These are phyloP conservation scores for Camelina hispida DNA, from an alignment of 345 rosid genomes.

Conservation along the genomic window DNA sequence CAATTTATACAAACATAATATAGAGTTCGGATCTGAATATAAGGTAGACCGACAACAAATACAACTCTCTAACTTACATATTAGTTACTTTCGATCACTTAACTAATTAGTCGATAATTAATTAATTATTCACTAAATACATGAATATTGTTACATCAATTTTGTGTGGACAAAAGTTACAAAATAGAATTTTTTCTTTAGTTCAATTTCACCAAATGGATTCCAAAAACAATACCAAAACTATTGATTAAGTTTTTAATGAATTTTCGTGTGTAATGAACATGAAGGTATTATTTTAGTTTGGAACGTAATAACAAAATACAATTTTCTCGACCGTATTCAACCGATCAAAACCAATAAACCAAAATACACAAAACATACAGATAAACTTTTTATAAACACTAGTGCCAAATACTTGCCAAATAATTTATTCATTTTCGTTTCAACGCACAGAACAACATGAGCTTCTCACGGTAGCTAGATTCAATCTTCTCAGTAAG, in stretches of 20 bases:
- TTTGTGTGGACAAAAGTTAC: neutral
- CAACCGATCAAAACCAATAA: neutral
- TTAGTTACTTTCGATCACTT: neutral
- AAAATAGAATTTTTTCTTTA: neutral
- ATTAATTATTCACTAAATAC: neutral
- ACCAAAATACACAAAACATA: neutral
- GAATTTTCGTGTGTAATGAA: constrained; percentile 13
- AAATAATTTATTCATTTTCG: constrained; percentile 38
- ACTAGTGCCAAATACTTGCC: neutral
- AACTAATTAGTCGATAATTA: neutral
- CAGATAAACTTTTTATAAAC: neutral
- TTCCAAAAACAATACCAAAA: neutral
- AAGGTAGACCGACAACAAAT: neutral
- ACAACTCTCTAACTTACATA: neutral
- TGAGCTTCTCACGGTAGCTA: constrained; percentile 46
- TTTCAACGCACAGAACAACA: constrained; percentile 46
- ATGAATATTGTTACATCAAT: neutral
- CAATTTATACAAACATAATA: constrained; percentile 14
- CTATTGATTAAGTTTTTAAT: neutral
- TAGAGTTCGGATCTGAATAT: neutral
- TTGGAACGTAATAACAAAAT: neutral
- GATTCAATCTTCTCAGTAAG: constrained; percentile 44
- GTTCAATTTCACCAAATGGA: neutral
- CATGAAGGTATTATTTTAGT: constrained; percentile 3
- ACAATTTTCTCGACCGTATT: neutral